Evolutionary conservation across 495 filamentous ascomycete genomes (phyloP), one percentile per base, ranked within the genome.

Genomic region (Apiosordaria backusii): DNA sequence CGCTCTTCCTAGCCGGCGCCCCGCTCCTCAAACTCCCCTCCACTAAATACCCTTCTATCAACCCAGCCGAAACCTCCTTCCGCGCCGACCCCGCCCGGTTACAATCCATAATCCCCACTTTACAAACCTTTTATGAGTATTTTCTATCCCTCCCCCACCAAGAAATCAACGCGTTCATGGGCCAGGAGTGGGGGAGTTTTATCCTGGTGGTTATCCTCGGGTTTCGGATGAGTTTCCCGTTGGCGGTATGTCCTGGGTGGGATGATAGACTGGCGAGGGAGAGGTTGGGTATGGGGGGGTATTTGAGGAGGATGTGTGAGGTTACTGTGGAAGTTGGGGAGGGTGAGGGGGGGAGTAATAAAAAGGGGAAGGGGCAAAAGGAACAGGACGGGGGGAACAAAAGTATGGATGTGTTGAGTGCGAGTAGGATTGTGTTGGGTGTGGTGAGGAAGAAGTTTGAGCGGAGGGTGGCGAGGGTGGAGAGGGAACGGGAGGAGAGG

Each of bases 211-310:
- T 78, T 18, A 75, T 82, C n/a, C 62, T 83, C 1, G 73, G 73
- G 5, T 80, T 79, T 40, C 75, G 80, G 2, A 72, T 82, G 53
- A 77, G 75, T 1, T 79, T 83, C 60, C 75, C 81, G 0, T 23
- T 79, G 3, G 26, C 70, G 3, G 67, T 69, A 0, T 81, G 76
- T 27, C 76, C 73, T 1, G 75, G 64, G 21, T 83, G 79, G 69
- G 79, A 82, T 57, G 72, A 75, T 10, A 50, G 29, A 0, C 71
- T 68, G 45, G 78, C 74, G 21, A 67, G 80, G 10, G 35, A 45
- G 35, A 45, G 35, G 35, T 13, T 45, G 10, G 35, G 35, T 7
- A 45, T 45, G 35, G 35, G 35, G 35, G 9, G 10, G 35, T 45
- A 13, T 45, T 45, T 82, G 7, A 71, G 69, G 1, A 58, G 62